phyloP scores from a whole-genome alignment of 495 filamentous ascomycete genomes.

The Xylaria telfairii region DNA sequence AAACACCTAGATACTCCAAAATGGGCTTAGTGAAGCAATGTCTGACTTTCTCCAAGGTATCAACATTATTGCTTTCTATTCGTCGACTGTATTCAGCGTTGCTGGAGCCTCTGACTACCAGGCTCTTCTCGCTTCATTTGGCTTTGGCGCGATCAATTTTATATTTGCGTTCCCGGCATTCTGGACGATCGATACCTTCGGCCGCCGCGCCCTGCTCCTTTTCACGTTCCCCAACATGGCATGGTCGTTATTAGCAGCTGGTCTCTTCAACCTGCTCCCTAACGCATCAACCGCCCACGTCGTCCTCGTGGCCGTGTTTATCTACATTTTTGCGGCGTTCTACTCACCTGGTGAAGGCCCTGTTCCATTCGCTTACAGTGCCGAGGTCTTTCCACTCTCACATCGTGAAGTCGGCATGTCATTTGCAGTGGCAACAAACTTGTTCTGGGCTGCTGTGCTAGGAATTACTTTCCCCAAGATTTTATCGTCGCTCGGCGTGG shows the following conservation, averaged over 20 bases:
- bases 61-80: constrained; percentile 75
- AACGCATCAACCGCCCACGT: constrained; percentile 50
- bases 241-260: constrained; percentile 62
- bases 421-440: constrained; percentile 74
- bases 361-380: constrained; percentile 76
- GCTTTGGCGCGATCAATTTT: constrained; percentile 68
- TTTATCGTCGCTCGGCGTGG: constrained; percentile 57
- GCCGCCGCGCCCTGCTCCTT: constrained; percentile 65
- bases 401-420: constrained; percentile 79
- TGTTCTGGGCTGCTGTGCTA: constrained; percentile 76
- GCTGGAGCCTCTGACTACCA: constrained; percentile 52
- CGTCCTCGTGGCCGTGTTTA: constrained; percentile 64
- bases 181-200: constrained; percentile 71
- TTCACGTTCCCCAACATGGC: constrained; percentile 70
- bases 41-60: constrained; percentile 38
- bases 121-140: constrained; percentile 61
- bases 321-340: constrained; percentile 71
- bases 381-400: constrained; percentile 80
- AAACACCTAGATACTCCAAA: neutral
- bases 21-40: neutral
- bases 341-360: constrained; percentile 76
- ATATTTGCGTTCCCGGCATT: constrained; percentile 69
- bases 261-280: constrained; percentile 64
- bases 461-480: constrained; percentile 74
- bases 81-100: constrained; percentile 62